Conservation (phyloP, 495 filamentous ascomycete genomes). For the Pyrenula aspistea region DNA sequence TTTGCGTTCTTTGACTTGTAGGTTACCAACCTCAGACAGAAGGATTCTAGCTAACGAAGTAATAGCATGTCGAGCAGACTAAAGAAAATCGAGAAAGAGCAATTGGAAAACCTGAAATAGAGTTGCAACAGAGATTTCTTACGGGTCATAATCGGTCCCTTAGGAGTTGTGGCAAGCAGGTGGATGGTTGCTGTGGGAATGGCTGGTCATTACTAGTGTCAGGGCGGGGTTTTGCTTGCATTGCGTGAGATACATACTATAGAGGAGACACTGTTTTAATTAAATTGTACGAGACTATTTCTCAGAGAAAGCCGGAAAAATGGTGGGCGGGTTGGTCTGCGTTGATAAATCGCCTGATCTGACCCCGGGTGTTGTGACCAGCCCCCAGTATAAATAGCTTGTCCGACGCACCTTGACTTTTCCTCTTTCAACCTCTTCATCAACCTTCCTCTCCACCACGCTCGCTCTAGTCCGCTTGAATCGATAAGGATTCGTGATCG, state of each 20-base stretch:
- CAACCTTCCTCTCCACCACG: not conserved
- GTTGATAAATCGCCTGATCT: not conserved
- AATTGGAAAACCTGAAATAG: not conserved
- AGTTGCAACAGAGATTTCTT: not conserved
- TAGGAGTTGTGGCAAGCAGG: not conserved
- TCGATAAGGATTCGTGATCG: not conserved
- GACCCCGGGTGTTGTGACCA: not conserved
- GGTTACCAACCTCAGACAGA: constrained; percentile 21
- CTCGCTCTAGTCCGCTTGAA: not conserved
- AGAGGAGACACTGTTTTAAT: too few relatives aligned
- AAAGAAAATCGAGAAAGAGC: not conserved
- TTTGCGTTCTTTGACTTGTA: constrained; percentile 99
- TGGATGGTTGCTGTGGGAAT: not conserved
- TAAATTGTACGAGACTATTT: too few relatives aligned
- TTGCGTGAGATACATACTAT: not conserved
- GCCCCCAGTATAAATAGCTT: not conserved
- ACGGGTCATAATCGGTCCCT: not conserved
- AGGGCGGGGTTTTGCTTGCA: not conserved
- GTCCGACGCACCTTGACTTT: not conserved
- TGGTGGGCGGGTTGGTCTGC: not conserved
- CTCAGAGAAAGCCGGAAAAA: too few relatives aligned
- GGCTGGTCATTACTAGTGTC: not conserved
- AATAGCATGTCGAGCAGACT: not conserved
- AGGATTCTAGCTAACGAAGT: not conserved
- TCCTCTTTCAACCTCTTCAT: not conserved